These are phyloP conservation scores for Suhomyces bokatorum DNA, from an alignment of 1,139 yeast species.

Conservation along the genomic window DNA sequence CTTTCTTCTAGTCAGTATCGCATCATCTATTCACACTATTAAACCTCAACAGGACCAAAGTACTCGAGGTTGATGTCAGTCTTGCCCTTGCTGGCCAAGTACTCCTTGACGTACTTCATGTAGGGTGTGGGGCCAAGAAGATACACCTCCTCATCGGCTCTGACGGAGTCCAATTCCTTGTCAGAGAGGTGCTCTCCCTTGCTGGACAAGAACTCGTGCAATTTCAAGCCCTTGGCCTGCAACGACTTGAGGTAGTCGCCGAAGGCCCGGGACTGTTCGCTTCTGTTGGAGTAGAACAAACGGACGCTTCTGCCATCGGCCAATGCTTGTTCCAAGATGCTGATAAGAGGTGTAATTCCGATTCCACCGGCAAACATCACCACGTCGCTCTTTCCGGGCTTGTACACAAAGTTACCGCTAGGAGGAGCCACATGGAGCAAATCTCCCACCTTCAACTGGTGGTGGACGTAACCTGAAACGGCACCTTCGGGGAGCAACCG, in stretches of 20 bases:
- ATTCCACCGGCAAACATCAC: slow-evolving; percentile 60
- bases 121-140: slow-evolving; percentile 39
- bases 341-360: slow-evolving; percentile 64
- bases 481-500: slow-evolving; percentile 49
- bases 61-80: slow-evolving; percentile 20
- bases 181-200: slow-evolving; percentile 5
- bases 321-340: slow-evolving; percentile 48
- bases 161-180: slow-evolving; percentile 18
- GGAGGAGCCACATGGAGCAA: slow-evolving; percentile 57
- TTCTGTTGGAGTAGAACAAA: slow-evolving; percentile 33
- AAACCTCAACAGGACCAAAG: slow-evolving; percentile 25
- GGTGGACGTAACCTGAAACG: slow-evolving; percentile 53
- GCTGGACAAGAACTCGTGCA: slow-evolving; percentile 25
- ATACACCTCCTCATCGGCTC: slow-evolving; percentile 28
- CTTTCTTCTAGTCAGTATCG: no score
- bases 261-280: slow-evolving; percentile 29
- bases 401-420: slow-evolving; percentile 52
- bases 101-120: slow-evolving; percentile 30
- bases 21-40: not conserved
- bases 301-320: slow-evolving; percentile 27
- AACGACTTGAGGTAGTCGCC: slow-evolving; percentile 22
- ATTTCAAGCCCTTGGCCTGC: slow-evolving; percentile 18
- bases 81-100: slow-evolving; percentile 17
- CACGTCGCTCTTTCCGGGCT: slow-evolving; percentile 33
- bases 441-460: slow-evolving; percentile 51